phyloP scores from a whole-genome alignment of 495 filamentous ascomycete genomes.

The Clohesyomyces aquaticus region DNA sequence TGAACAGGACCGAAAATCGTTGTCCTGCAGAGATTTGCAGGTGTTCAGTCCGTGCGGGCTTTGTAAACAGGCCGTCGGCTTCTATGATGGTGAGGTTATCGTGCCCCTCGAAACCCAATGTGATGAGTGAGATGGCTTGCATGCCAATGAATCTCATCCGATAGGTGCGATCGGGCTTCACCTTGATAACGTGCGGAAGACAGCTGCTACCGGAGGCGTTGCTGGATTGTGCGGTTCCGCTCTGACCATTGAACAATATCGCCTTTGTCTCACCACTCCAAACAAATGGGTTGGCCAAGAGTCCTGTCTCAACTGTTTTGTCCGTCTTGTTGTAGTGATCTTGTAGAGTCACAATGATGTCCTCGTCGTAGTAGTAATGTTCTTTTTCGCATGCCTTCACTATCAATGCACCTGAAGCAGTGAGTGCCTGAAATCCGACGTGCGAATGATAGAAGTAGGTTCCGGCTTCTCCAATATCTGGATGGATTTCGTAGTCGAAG shows the following conservation, averaged over 20 bases:
- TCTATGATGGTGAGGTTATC: constrained; percentile 6
- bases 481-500: constrained; percentile 20
- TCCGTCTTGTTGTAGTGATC: constrained; percentile 21
- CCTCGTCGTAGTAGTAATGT: constrained; percentile 15
- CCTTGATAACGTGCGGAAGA: constrained; percentile 8
- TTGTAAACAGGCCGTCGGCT: constrained; percentile 8
- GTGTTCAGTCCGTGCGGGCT: constrained; percentile 1
- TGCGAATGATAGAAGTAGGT: constrained; percentile 24
- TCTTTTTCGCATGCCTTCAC: constrained; percentile 8
- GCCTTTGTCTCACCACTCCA: constrained; percentile 23
- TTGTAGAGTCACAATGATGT: constrained; percentile 11
- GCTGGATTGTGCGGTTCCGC: constrained; percentile 7
- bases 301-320: constrained; percentile 8
- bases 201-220: constrained; percentile 6
- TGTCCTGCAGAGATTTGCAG: constrained; percentile 16
- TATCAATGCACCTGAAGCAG: constrained; percentile 13
- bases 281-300: constrained; percentile 12
- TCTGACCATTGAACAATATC: constrained; percentile 17
- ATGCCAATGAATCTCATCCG: constrained; percentile 8
- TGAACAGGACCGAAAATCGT: no score
- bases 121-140: constrained; percentile 12
- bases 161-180: constrained; percentile 9
- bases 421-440: constrained; percentile 10
- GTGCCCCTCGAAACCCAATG: constrained; percentile 8
- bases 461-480: constrained; percentile 14